Evolutionary conservation across 2,329 filamentous ascomycete species (phyloP).

Genomic region (Fusarium sp.): DNA sequence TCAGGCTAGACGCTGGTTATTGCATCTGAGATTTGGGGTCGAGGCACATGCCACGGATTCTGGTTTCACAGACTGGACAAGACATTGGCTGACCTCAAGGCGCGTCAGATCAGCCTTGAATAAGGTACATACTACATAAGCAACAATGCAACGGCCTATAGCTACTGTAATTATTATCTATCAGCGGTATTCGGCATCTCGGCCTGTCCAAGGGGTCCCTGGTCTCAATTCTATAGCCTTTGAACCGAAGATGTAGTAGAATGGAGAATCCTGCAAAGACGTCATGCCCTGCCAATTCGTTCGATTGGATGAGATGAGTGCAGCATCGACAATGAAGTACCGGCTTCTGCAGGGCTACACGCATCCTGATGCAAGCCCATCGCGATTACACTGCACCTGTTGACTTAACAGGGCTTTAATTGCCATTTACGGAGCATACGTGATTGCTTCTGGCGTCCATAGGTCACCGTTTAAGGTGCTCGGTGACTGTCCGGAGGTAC

Average conservation of each 20-base stretch:
- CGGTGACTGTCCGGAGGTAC: conserved; percentile 47
- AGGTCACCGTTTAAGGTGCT: conserved; percentile 26
- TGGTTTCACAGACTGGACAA: neutral
- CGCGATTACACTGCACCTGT: conserved; percentile 24
- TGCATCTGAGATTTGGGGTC: conserved; percentile 4
- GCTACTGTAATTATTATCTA: neutral
- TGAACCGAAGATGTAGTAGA: conserved; percentile 39
- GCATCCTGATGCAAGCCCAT: conserved; percentile 18
- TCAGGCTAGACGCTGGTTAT: conserved; percentile 9
- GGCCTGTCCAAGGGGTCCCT: conserved; percentile 42
- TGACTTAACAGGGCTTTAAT: conserved; percentile 19
- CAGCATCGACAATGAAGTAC: neutral
- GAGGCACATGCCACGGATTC: neutral
- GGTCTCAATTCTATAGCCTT: conserved; percentile 27
- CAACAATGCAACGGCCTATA: neutral
- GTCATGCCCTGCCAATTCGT: conserved; percentile 28
- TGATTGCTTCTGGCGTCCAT: conserved; percentile 4
- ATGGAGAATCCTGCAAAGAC: conserved; percentile 10
- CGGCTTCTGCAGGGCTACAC: conserved; percentile 1
- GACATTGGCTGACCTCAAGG: neutral
- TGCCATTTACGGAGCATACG: neutral
- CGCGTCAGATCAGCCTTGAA: neutral
- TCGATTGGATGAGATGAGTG: neutral
- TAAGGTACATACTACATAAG: neutral
- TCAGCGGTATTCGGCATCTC: conserved; percentile 54